A percentile compares a stretch with the other conserved stretches of the same genome.
Evolutionary conservation across 208 protist genomes (phyloP).

Genomic region (Wallacemonas sp.): DNA sequence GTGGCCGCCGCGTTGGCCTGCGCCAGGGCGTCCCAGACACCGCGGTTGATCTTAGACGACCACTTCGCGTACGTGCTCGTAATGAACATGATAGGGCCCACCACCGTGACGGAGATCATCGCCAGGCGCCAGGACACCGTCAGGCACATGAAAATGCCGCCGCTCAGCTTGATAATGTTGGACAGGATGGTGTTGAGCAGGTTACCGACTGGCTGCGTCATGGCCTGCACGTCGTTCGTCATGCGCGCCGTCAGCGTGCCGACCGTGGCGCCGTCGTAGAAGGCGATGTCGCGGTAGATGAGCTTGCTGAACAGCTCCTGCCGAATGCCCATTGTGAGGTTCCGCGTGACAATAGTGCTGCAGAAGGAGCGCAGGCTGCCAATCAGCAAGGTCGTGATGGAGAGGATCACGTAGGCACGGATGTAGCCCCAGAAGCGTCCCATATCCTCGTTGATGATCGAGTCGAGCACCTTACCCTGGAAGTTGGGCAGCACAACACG

Average conservation of each 20-base stretch:
- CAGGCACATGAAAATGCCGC: constrained; percentile 51
- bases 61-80: constrained; percentile 50
- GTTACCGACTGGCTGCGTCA: constrained; percentile 44
- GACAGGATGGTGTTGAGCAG: constrained; percentile 46
- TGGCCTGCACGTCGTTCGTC: constrained; percentile 66
- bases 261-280: constrained; percentile 55
- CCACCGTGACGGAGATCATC: constrained; percentile 56
- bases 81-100: constrained; percentile 54
- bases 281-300: constrained; percentile 53
- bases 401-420: constrained; percentile 37
- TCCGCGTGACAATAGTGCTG: constrained; percentile 49
- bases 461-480: constrained; percentile 57
- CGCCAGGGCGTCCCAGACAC: constrained; percentile 58
- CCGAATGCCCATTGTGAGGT: constrained; percentile 50
- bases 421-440: constrained; percentile 40
- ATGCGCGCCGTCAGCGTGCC: constrained; percentile 59
- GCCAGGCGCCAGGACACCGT: constrained; percentile 47
- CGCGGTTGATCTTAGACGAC: constrained; percentile 45
- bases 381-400: constrained; percentile 38
- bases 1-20: constrained; percentile 53
- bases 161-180: constrained; percentile 47
- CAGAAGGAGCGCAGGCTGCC: constrained; percentile 51
- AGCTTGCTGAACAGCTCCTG: constrained; percentile 43
- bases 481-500: constrained; percentile 46
- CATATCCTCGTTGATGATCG: constrained; percentile 35